Conservation (phyloP, 495 filamentous ascomycete genomes). For the Chaetomium tenue region DNA sequence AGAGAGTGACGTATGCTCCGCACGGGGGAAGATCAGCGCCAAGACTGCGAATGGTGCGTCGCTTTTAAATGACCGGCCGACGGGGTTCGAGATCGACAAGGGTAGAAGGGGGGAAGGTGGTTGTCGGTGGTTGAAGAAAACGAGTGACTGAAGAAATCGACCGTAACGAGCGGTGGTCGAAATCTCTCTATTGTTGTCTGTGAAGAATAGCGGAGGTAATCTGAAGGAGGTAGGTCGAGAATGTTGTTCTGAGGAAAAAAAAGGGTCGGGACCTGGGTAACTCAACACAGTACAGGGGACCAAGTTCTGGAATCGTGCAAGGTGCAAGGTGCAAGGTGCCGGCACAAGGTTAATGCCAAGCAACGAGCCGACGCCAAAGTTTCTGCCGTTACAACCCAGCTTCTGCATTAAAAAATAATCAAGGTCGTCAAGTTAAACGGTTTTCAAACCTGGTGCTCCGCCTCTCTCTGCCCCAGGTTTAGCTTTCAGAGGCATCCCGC, state of each 20-base stretch:
- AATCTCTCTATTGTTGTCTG: neutral
- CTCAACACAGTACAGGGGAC: neutral
- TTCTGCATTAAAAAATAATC: neutral
- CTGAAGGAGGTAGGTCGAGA: neutral
- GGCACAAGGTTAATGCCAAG: neutral
- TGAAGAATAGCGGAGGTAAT: neutral
- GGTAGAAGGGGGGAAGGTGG: neutral
- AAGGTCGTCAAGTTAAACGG: too few species aligned
- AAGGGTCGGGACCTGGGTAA: neutral
- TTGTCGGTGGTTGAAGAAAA: slow-evolving; percentile 1
- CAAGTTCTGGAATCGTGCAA: slow-evolving; percentile 7
- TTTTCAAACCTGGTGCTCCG: too few species aligned
- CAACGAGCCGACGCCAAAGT: neutral
- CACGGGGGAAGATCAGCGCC: slow-evolving; percentile 10
- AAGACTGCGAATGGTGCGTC: slow-evolving; percentile 8
- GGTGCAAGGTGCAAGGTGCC: neutral
- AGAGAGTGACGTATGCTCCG: slow-evolving; percentile 11
- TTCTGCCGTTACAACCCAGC: neutral
- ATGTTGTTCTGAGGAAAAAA: neutral
- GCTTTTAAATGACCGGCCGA: neutral
- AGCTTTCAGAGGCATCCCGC: too few species aligned
- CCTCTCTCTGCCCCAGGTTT: too few species aligned
- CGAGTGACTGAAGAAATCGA: slow-evolving; percentile 21
- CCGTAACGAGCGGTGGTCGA: slow-evolving; percentile 19
- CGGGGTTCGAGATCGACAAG: slow-evolving; percentile 13